Evolutionary conservation across 2,329 filamentous ascomycete genomes (phyloP), one percentile per base, ranked within the genome.

Genomic region (Penicillium vulpinum): DNA sequence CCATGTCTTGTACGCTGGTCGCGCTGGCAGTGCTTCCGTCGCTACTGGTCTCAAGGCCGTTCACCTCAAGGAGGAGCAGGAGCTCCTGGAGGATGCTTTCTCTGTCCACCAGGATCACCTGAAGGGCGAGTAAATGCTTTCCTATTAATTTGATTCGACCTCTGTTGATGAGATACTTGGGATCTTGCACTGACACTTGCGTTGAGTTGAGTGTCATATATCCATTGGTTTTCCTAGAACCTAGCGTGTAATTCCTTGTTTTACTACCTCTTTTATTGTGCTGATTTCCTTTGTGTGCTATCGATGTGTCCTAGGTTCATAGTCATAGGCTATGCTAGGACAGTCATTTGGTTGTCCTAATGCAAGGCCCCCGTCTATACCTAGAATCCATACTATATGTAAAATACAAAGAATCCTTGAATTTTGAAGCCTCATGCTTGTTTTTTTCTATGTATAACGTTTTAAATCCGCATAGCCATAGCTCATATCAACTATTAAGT

Each of bases 1-100:
- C 73, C 92, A 96, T 80, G 92, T 97, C 73, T 91, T 97, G 86
- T 99, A 97, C 77, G 94, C 94, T 58, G 94, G 94, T 66, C 89
- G 94, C 69, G 88, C 92, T 78, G 93, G 93, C 36, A 96, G 91
- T 71, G 93, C 94, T 16, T 93, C 89, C 62, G 93, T 97, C 26
- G 94, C 94, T 36, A 96, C 93, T 53, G 94, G 94, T 76, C 80
- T 94, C 72, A 99, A 99, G 87, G 80, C 83, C 43, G 86, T 84
- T 54, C 94, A 99, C 78, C 80, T 87, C 78, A 95, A 93, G 84
- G 94, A 99, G 81, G 94, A 97, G 83, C 83, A 90, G 74, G 91
- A 94, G 46, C 77, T 99, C 67, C 78, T 93, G 64, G 78, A 86
- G 62, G 82, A 83, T 72, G 86, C 86, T 49, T 88, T 85, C 71